A percentile compares a stretch with the other conserved stretches of the same genome.
These are phyloP conservation scores for Andrographis paniculata DNA, from an alignment of 305 asterid genomes.

Conservation along the genomic window DNA sequence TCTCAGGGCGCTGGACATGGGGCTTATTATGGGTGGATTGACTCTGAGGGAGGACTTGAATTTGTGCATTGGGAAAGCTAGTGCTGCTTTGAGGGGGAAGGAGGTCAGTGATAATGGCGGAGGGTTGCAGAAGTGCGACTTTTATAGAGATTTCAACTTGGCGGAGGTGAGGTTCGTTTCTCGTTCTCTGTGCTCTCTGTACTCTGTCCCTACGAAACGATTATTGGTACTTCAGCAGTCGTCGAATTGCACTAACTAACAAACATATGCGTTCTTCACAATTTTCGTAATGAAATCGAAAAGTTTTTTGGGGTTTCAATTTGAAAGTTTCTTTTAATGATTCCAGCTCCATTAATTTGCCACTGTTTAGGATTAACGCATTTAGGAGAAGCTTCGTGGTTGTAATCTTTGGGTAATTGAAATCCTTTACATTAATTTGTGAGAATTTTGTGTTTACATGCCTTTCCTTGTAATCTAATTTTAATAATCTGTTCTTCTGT, in stretches of 20 bases:
- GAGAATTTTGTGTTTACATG: too few species aligned
- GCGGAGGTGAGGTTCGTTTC: constrained; percentile 87
- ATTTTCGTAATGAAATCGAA: constrained; percentile 5
- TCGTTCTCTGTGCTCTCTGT: constrained; percentile 20
- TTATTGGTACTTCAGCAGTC: not conserved
- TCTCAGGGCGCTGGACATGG: constrained; percentile 72
- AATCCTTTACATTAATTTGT: not conserved
- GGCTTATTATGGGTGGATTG: constrained; percentile 83
- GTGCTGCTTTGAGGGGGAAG: constrained; percentile 22
- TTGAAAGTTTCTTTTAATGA: too few species aligned
- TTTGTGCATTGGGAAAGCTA: constrained; percentile 31
- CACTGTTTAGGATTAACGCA: too few species aligned
- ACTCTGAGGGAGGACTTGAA: constrained; percentile 56
- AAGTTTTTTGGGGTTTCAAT: constrained; percentile 4
- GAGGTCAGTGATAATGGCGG: constrained; percentile 18
- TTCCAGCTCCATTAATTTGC: too few species aligned
- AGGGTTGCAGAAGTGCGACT: constrained; percentile 22
- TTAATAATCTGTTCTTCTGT: too few species aligned
- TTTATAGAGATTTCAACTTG: constrained; percentile 39
- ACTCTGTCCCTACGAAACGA: too few species aligned
- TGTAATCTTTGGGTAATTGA: not conserved
- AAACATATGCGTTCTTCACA: too few species aligned
- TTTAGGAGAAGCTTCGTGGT: too few species aligned
- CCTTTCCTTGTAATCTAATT: too few species aligned
- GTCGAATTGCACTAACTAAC: not conserved